These are phyloP conservation scores for Fusarium sp. DNA, from an alignment of 2,329 filamentous ascomycete genomes.

Conservation along the genomic window DNA sequence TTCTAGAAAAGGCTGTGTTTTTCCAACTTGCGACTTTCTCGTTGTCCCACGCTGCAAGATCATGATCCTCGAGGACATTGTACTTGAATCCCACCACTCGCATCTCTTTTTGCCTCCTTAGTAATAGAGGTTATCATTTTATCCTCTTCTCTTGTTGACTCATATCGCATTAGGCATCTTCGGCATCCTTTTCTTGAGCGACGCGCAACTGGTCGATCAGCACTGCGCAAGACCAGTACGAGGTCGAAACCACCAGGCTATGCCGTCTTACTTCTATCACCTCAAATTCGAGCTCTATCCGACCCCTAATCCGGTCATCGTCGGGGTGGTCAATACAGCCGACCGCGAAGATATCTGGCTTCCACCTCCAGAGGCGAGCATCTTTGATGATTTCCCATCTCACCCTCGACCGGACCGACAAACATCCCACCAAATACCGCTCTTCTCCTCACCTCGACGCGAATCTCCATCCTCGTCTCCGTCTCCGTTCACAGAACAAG, in stretches of 20 bases:
- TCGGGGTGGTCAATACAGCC: constrained; percentile 14
- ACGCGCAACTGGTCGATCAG: background rate
- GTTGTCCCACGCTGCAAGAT: constrained; percentile 15
- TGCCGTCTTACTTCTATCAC: constrained; percentile 74
- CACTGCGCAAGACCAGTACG: background rate
- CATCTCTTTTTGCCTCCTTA: constrained; percentile 41
- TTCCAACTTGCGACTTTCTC: background rate
- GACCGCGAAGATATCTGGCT: constrained; percentile 58
- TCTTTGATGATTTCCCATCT: constrained; percentile 68
- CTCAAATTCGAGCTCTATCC: constrained; percentile 75
- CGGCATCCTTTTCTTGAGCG: background rate
- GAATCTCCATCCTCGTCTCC: constrained; percentile 1
- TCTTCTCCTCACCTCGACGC: constrained; percentile 1
- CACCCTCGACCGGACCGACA: constrained; percentile 53
- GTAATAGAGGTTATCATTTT: background rate
- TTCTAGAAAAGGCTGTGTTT: constrained; percentile 11
- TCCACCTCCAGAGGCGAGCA: constrained; percentile 59
- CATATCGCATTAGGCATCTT: background rate
- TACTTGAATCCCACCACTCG: constrained; percentile 2
- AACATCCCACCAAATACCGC: constrained; percentile 27
- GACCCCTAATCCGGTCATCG: constrained; percentile 52
- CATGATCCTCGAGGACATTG: constrained; percentile 24
- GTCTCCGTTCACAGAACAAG: background rate
- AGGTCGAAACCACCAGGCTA: constrained; percentile 49
- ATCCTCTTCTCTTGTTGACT: background rate